These are phyloP conservation scores for Neonothopanus nambi DNA, from an alignment of 1,284 basidiomycete genomes.

Conservation along the genomic window DNA sequence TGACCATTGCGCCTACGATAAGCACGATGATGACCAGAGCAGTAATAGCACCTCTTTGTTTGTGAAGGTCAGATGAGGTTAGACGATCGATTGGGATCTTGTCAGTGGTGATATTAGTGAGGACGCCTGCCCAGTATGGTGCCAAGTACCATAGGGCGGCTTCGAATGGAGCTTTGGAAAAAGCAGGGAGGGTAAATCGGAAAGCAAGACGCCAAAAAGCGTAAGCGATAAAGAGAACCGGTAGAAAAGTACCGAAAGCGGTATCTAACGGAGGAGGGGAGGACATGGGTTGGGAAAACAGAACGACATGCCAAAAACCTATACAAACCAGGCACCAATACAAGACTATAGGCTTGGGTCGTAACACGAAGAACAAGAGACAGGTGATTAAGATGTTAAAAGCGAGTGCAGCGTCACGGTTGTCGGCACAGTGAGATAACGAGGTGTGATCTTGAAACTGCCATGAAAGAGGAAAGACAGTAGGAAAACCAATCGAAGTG, in stretches of 20 bases:
- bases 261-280: constrained; percentile 68
- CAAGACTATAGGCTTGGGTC: constrained; percentile 69
- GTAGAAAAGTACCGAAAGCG: constrained; percentile 78
- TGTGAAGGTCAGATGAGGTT: constrained; percentile 65
- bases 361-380: constrained; percentile 70
- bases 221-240: constrained; percentile 77
- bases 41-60: constrained; percentile 70
- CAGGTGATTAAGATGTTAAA: constrained; percentile 71
- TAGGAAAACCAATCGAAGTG: constrained; percentile 71
- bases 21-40: constrained; percentile 67
- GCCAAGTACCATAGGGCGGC: constrained; percentile 72
- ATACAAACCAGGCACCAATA: constrained; percentile 83
- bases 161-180: constrained; percentile 71
- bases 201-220: constrained; percentile 79
- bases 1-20: constrained; percentile 55
- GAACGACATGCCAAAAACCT: constrained; percentile 84
- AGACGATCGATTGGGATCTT: constrained; percentile 77
- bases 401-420: constrained; percentile 65
- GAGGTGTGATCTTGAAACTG: constrained; percentile 39
- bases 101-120: constrained; percentile 65
- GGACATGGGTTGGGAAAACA: constrained; percentile 77
- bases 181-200: constrained; percentile 75
- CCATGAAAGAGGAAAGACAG: constrained; percentile 66
- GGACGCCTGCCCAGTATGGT: constrained; percentile 81
- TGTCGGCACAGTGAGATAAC: constrained; percentile 68